Percentiles rank a stretch among this genome's conserved stretches.
phyloP scores from a whole-genome alignment of 177 flowering plant genomes.

The Vitis hybrid region DNA sequence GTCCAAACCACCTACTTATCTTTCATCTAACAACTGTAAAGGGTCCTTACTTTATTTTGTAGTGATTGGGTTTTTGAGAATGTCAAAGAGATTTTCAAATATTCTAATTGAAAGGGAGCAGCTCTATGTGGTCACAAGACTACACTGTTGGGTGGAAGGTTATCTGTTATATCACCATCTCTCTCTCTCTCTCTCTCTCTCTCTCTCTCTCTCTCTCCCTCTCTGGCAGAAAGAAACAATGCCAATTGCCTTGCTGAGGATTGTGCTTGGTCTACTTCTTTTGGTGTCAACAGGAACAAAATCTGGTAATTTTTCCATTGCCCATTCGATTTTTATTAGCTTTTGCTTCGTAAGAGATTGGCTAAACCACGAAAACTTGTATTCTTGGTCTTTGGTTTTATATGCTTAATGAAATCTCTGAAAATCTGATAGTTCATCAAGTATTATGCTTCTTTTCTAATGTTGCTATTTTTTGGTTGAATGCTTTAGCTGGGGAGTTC shows the following conservation, averaged over 20 bases:
- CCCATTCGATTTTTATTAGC: background rate
- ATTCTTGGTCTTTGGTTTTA: background rate
- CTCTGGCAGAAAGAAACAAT: conserved; percentile 15
- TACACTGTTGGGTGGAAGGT: background rate
- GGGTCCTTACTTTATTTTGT: background rate
- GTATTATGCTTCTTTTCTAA: no score
- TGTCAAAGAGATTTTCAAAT: background rate
- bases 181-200: conserved; percentile 9
- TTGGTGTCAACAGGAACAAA: conserved; percentile 25
- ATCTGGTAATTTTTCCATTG: conserved; percentile 34
- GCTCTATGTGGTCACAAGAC: background rate
- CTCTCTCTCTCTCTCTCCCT: conserved; percentile 8
- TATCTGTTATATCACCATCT: background rate
- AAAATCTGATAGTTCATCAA: background rate
- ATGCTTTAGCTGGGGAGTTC: conserved; percentile 22
- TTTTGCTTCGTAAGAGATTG: background rate
- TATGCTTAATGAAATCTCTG: background rate
- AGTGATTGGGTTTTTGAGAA: background rate
- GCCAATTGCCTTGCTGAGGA: conserved; percentile 24
- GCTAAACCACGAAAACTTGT: background rate
- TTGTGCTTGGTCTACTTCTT: conserved; percentile 33
- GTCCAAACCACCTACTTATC: background rate
- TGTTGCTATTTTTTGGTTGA: background rate
- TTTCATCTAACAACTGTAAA: background rate
- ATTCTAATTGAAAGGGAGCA: background rate